Base-by-base conservation (phyloP, 2,329 filamentous ascomycete genomes). In the Colletotrichum tabaci region DNA sequence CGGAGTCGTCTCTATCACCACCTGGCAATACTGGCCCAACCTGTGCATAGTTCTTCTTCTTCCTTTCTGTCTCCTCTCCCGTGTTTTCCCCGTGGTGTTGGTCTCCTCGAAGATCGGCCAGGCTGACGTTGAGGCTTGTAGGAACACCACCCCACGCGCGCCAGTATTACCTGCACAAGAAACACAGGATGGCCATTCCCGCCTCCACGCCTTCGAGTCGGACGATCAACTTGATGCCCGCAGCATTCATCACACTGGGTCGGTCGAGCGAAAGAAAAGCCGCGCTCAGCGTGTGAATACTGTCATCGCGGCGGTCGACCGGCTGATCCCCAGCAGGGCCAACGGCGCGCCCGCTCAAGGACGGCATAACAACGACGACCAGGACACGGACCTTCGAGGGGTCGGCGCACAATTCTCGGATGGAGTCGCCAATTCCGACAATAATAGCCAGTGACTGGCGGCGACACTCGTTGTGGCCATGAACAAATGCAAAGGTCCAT, bases 111-210 rank as follows among this genome's bases (percentile, higher is more conserved):
- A n/a, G 7, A 26, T 26, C 38, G 38, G 38, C 3, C 23, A 18
- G n/a, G 55, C 55, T 58, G 10, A 58, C 2, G n/a, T 26, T 0
- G 1, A 2, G 38, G 3, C 23, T 8, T 8, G 7, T 12, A 44
- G 38, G 8, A 21, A 15, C 0, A 1, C 38, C 16, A 1, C 38
- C 10, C 16, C 13, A 21, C n/a, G 2, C 1, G 2, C 2, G 8
- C 38, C 21, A 21, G n/a, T n/a, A 12, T 26, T 8, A 2, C 13
- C 3, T 9, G 13, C 10, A 10, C 8, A 15, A 10, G 7, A 3
- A 10, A 3, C 4, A 2, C 1, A 15, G 6, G 38, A 5, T 1
- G 7, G n/a, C 15, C 13, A 4, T 0, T 1, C 3, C 9, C 55
- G 55, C 38, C 38, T 26, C 38, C 38, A 7, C 6, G 3, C 12